Conservation (phyloP, 1,284 basidiomycete species). For the Pascua guehoae region DNA sequence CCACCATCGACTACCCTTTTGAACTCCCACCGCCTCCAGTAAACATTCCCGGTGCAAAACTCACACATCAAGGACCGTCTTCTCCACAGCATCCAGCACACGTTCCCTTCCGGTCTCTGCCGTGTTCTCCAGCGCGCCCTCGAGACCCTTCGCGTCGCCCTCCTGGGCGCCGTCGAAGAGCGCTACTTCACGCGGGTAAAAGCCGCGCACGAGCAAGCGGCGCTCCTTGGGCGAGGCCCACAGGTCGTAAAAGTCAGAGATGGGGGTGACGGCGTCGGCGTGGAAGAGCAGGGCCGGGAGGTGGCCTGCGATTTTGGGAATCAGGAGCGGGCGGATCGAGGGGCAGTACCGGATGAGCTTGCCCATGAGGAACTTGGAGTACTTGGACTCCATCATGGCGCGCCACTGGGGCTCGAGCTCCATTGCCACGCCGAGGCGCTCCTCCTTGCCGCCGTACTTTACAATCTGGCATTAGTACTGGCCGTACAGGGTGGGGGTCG, state of each 20-base stretch:
- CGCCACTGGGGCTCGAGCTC: slow-evolving; percentile 76
- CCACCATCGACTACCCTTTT: no score
- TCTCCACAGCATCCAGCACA: slow-evolving; percentile 64
- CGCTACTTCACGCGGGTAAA: slow-evolving; percentile 79
- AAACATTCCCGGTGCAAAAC: slow-evolving; percentile 49
- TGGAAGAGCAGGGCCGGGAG: slow-evolving; percentile 73
- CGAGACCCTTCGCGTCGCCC: slow-evolving; percentile 54
- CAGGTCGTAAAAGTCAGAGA: slow-evolving; percentile 82
- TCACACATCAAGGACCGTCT: slow-evolving; percentile 66
- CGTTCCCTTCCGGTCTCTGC: slow-evolving; percentile 64
- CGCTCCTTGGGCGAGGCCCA: slow-evolving; percentile 78
- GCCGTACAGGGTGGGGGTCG: no score
- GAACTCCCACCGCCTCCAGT: neutral
- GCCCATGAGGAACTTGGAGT: slow-evolving; percentile 84
- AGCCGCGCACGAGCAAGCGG: slow-evolving; percentile 70
- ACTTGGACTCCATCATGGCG: slow-evolving; percentile 75
- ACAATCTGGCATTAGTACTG: slow-evolving; percentile 54
- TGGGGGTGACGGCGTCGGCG: slow-evolving; percentile 71
- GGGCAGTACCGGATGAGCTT: slow-evolving; percentile 76
- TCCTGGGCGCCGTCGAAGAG: slow-evolving; percentile 67
- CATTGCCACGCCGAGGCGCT: slow-evolving; percentile 69
- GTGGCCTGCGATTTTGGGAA: slow-evolving; percentile 69
- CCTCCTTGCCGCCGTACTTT: slow-evolving; percentile 72
- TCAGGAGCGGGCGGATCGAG: slow-evolving; percentile 60
- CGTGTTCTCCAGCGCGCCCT: slow-evolving; percentile 62